Evolutionary conservation across 169 alveolate genomes (phyloP).

Genomic region (Cytauxzoon felis): DNA sequence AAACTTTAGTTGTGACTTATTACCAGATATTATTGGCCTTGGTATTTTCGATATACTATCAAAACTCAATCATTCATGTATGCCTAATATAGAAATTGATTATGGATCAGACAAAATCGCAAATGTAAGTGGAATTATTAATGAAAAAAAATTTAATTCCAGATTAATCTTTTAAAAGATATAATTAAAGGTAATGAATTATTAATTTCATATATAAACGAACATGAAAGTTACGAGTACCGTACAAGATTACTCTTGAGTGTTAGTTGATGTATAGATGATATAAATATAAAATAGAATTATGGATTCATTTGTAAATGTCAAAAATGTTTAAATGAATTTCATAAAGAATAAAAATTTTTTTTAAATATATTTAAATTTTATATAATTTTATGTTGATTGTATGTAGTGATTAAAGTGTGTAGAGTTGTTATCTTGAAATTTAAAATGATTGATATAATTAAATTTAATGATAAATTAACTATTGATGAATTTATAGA

Average conservation of each 20-base stretch:
- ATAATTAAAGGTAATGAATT: constrained; percentile 44
- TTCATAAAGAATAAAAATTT: neutral
- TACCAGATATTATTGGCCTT: constrained; percentile 55
- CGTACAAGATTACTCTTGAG: neutral
- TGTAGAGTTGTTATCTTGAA: neutral
- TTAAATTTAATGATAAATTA: constrained; percentile 11
- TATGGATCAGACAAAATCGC: constrained; percentile 31
- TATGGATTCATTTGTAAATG: constrained; percentile 50
- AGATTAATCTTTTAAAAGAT: constrained; percentile 28
- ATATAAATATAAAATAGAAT: constrained; percentile 13
- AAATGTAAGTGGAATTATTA: neutral
- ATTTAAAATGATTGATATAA: constrained; percentile 12
- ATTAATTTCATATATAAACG: constrained; percentile 51
- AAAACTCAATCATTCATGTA: constrained; percentile 52
- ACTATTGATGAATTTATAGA: constrained; percentile 40
- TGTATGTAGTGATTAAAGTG: neutral
- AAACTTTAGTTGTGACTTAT: constrained; percentile 9
- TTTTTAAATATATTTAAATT: neutral
- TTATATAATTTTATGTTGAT: neutral
- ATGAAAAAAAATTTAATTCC: neutral
- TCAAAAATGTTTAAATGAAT: constrained; percentile 32
- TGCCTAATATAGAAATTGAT: constrained; percentile 52
- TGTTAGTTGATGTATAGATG: neutral
- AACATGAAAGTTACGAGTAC: neutral
- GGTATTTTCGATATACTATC: constrained; percentile 48